Conservation (phyloP, 1,284 basidiomycete species). For the Somion occarium region DNA sequence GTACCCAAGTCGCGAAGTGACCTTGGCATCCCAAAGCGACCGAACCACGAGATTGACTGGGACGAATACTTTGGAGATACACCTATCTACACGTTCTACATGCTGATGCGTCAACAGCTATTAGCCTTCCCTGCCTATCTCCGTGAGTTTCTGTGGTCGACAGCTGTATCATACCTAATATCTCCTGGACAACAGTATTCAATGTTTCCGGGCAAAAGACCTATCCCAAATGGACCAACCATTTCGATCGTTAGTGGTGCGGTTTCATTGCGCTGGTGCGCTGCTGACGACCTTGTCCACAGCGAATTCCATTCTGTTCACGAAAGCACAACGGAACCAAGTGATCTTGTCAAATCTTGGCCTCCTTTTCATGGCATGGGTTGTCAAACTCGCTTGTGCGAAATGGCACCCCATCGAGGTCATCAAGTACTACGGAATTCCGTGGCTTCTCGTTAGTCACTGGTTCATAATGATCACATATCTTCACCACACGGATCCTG, state of each 20-base stretch:
- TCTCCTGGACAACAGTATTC: slow-evolving; percentile 32
- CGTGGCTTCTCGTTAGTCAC: slow-evolving; percentile 49
- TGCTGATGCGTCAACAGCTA: slow-evolving; percentile 58
- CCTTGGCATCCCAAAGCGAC: slow-evolving; percentile 40
- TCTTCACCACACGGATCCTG: slow-evolving; percentile 52
- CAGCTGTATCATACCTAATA: not conserved
- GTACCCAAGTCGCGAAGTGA: slow-evolving; percentile 52
- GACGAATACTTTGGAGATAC: slow-evolving; percentile 56
- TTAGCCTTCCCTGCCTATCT: slow-evolving; percentile 78
- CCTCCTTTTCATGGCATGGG: slow-evolving; percentile 40
- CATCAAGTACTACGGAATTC: slow-evolving; percentile 50
- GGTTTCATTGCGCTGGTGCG: no score
- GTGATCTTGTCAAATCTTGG: slow-evolving; percentile 52
- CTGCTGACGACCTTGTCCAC: not conserved
- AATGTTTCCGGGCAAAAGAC: slow-evolving; percentile 63
- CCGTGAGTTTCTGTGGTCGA: slow-evolving; percentile 26
- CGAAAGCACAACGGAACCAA: slow-evolving; percentile 41
- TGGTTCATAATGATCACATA: slow-evolving; percentile 45
- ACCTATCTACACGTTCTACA: slow-evolving; percentile 51
- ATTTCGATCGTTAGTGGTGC: slow-evolving; percentile 46
- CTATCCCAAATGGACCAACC: slow-evolving; percentile 65
- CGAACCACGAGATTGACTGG: slow-evolving; percentile 37
- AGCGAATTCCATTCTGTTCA: slow-evolving; percentile 55
- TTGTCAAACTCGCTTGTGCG: slow-evolving; percentile 28
- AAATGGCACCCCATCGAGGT: slow-evolving; percentile 34